Evolutionary conservation across 2,329 filamentous ascomycete species (phyloP).

Genomic region (Diplodia seriata): DNA sequence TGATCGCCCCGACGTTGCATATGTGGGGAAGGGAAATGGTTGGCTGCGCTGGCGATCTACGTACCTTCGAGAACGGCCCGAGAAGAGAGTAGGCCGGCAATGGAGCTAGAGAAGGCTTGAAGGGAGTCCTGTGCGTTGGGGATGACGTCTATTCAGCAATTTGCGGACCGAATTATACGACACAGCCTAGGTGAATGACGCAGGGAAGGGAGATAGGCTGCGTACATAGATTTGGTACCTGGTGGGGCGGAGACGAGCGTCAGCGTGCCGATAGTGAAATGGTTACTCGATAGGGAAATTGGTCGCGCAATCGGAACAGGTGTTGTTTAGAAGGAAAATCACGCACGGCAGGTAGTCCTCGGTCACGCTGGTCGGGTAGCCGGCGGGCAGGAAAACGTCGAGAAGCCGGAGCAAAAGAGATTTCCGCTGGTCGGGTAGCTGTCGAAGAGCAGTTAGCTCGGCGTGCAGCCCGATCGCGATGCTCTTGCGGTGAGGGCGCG

Average conservation of each 20-base stretch:
- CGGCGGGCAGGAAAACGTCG: slow-evolving; percentile 82
- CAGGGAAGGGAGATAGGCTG: slow-evolving; percentile 26
- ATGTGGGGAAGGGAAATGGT: slow-evolving; percentile 22
- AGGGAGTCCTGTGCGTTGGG: slow-evolving; percentile 67
- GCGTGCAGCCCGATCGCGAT: background rate
- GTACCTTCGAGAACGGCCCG: slow-evolving; percentile 78
- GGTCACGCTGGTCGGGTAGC: slow-evolving; percentile 87
- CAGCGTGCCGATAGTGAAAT: background rate
- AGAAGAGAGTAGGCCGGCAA: slow-evolving; percentile 79
- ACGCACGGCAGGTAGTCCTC: slow-evolving; percentile 76
- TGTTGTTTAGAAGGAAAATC: background rate
- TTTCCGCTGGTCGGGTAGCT: slow-evolving; percentile 37
- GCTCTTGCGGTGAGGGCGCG: slow-evolving; percentile 19
- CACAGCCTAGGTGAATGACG: background rate
- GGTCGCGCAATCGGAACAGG: slow-evolving; percentile 2
- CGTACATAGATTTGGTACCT: slow-evolving; percentile 74
- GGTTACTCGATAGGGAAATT: slow-evolving; percentile 31
- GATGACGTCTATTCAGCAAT: slow-evolving; percentile 21
- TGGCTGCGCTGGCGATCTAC: slow-evolving; percentile 43
- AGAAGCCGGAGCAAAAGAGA: slow-evolving; percentile 54
- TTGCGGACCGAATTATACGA: slow-evolving; percentile 21
- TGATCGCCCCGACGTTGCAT: slow-evolving; percentile 22
- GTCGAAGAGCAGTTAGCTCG: slow-evolving; percentile 35
- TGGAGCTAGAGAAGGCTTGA: slow-evolving; percentile 84
- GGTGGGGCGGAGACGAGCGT: slow-evolving; percentile 16